Evolutionary conservation across 805 yeast genomes (phyloP).

Genomic region (Starmera amethionina): DNA sequence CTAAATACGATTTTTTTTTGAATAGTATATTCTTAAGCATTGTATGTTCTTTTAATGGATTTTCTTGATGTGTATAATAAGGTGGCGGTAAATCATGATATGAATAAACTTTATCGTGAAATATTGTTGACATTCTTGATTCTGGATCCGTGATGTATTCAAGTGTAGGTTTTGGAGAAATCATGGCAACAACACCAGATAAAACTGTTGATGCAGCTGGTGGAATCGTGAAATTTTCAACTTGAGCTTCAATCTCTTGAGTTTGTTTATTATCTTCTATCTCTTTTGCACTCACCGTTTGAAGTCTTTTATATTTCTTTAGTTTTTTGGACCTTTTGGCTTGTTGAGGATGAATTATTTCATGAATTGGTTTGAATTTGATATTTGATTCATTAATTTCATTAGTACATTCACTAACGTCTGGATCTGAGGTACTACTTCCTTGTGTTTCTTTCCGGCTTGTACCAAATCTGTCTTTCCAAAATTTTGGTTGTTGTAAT

Average conservation of each 20-base stretch:
- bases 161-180: constrained; percentile 73
- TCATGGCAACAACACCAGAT: constrained; percentile 65
- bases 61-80: constrained; percentile 22
- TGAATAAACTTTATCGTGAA: constrained; percentile 73
- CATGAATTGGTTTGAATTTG: too few species aligned
- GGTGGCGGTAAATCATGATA: constrained; percentile 58
- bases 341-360: too few species aligned
- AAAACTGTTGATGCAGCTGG: constrained; percentile 72
- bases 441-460: too few species aligned
- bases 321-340: too few species aligned
- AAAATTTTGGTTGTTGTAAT: too few species aligned
- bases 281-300: neutral
- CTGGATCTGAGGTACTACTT: too few species aligned
- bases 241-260: constrained; percentile 2
- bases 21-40: neutral
- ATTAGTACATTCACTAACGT: too few species aligned
- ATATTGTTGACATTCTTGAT: constrained; percentile 51
- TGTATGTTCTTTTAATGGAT: neutral
- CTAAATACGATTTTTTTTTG: constrained; percentile 14
- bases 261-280: constrained; percentile 3
- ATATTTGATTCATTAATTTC: too few species aligned
- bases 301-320: too few species aligned
- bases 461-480: too few species aligned
- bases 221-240: constrained; percentile 29
- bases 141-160: constrained; percentile 61